Conservation (phyloP, 116 monocot genomes). For the Papilionanthe hybrid region DNA sequence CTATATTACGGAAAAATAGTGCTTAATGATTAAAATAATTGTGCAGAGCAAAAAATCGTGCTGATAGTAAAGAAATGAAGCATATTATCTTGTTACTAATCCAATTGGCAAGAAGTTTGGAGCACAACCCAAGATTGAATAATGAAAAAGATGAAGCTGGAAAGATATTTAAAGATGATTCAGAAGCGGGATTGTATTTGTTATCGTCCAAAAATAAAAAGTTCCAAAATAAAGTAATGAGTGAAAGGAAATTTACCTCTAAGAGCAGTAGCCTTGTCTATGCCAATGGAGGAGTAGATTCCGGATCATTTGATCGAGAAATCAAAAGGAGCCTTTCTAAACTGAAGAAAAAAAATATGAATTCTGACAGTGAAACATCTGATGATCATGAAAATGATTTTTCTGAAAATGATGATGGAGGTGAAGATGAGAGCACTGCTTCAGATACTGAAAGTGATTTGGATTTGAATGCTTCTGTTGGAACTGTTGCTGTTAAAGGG, state of each 20-base stretch:
- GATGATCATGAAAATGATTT: slow-evolving; percentile 57
- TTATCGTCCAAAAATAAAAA: slow-evolving; percentile 52
- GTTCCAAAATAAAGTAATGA: slow-evolving; percentile 33
- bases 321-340: slow-evolving; percentile 78
- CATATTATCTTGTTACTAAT: slow-evolving; percentile 61
- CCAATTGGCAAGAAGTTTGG: slow-evolving; percentile 67
- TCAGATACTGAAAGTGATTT: slow-evolving; percentile 92
- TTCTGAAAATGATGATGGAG: slow-evolving; percentile 53
- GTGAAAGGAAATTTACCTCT: slow-evolving; percentile 42
- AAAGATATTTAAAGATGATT: slow-evolving; percentile 37
- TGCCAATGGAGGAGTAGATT: slow-evolving; percentile 58
- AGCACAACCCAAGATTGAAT: slow-evolving; percentile 41
- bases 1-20: background rate
- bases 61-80: slow-evolving; percentile 59
- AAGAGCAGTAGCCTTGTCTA: slow-evolving; percentile 22
- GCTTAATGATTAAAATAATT: background rate
- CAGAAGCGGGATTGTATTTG: slow-evolving; percentile 35
- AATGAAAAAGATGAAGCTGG: slow-evolving; percentile 36
- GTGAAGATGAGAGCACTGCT: slow-evolving; percentile 52
- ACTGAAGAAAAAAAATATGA: slow-evolving; percentile 54
- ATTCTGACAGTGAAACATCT: slow-evolving; percentile 89
- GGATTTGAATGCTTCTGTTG: slow-evolving; percentile 34
- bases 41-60: slow-evolving; percentile 55
- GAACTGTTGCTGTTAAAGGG: slow-evolving; percentile 36
- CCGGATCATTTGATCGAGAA: slow-evolving; percentile 53